Evolutionary conservation across 2,329 filamentous ascomycete genomes (phyloP).

Genomic region (Fusarium begoniae): DNA sequence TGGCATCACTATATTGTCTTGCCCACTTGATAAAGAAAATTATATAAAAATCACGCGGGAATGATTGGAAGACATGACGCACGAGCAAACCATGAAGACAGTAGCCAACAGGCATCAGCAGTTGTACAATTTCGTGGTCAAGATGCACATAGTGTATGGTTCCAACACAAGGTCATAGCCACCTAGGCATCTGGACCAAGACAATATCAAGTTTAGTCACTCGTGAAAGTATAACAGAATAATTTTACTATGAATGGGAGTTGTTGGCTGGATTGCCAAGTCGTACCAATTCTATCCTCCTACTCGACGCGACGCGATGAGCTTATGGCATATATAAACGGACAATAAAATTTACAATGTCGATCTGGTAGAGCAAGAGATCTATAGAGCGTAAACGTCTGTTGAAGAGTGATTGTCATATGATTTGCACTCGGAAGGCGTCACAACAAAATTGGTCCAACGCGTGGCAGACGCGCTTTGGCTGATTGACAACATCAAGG

Average conservation of each 20-base stretch:
- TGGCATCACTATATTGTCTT: rapidly evolving
- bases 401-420: background rate
- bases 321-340: background rate
- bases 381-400: background rate
- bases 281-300: background rate
- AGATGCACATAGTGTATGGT: rapidly evolving
- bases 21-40: rapidly evolving
- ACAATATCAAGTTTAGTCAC: too few species aligned
- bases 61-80: background rate
- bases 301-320: background rate
- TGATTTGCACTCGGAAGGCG: background rate
- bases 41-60: rapidly evolving
- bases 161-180: rapidly evolving
- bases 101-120: rapidly evolving
- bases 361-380: rapidly evolving
- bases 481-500: background rate
- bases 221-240: rapidly evolving
- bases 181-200: rapidly evolving
- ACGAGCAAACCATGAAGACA: rapidly evolving
- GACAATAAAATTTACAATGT: background rate
- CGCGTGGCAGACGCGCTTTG: background rate
- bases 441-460: background rate
- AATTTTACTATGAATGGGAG: rapidly evolving
- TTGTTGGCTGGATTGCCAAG: too few species aligned
- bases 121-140: rapidly evolving